These are phyloP conservation scores for Mallotus japonicus DNA, from an alignment of 441 rosid species.

Conservation along the genomic window DNA sequence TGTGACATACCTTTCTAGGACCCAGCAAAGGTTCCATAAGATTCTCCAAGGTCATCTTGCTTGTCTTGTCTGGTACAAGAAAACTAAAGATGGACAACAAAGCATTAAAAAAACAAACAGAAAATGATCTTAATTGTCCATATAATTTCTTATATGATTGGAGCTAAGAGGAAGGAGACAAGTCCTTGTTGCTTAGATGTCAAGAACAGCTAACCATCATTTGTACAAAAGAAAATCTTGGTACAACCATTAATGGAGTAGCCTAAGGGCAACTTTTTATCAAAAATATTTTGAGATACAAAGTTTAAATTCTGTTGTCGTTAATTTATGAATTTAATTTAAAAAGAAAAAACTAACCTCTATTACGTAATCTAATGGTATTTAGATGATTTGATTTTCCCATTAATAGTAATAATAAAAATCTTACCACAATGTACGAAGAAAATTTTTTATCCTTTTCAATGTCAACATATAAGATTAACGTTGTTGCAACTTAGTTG, in stretches of 20 bases:
- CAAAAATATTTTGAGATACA: too few species aligned
- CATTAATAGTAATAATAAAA: too few species aligned
- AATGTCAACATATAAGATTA: not conserved
- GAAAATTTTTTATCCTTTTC: not conserved
- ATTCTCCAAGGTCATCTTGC: not conserved
- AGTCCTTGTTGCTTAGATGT: constrained; percentile 7
- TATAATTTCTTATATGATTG: too few species aligned
- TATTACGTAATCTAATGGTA: too few species aligned
- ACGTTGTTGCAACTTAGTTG: not conserved
- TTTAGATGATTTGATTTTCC: too few species aligned
- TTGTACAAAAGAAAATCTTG: not conserved
- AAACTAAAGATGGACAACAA: not conserved
- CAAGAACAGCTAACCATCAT: not conserved
- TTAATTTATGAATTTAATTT: too few species aligned
- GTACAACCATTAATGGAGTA: not conserved
- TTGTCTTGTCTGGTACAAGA: not conserved
- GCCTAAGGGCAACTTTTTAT: too few species aligned
- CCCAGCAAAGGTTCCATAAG: not conserved
- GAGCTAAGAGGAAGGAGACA: too few species aligned
- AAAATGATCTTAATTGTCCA: too few species aligned
- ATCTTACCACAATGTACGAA: not conserved
- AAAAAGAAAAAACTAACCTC: too few species aligned
- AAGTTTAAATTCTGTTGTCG: too few species aligned
- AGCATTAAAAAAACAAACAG: not conserved
- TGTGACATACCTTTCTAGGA: not conserved